Base-by-base conservation (phyloP, 2,329 filamentous ascomycete species). In the Hawksworthiomyces lignivorus region DNA sequence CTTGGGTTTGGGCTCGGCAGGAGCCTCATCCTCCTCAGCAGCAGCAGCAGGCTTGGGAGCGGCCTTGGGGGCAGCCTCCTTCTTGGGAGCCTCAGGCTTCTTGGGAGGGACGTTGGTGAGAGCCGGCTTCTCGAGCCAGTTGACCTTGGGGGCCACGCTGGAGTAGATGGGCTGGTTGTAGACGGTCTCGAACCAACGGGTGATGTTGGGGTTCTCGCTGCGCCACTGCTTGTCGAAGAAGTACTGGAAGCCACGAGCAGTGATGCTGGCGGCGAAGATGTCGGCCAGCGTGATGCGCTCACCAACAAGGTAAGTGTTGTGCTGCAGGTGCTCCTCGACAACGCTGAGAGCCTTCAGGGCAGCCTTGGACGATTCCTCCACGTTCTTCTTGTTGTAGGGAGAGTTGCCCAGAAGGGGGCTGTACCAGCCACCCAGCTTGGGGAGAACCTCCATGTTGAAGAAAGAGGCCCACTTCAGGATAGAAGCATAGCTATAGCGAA, bases 381-480 rank as follows among this genome's bases (percentile, higher is more conserved):
- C 84, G 60, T 69, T 73, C 85, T 95, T 96, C 87, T 97, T 98
- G 83, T 96, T 97, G 81, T 97, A 98, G 54, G 81, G 72, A 57
- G 79, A 77, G 58, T 73, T 70, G 62, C 92, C 92, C 55, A 87
- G 64, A 54, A 97, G 81, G 55, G 92, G 92, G 54, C 77, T 77
- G 80, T 85, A 92, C 87, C 87, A 96, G 63, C 66, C 73, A 68
- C 74, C 82, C 54, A 97, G 69, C 52, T 69, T 64, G 51, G 77
- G 65, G 54, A 95, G 75, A 59, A 96, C 64, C 75, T 98, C 90
- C 47, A 70, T 65, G 81, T 97, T 98, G 79, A 84, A 85, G 72
- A 82, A 97, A 53, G 90, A 97, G 83, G 96, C 82, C 92, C 92
- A 98, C 70, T 85, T 87, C 64, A 98, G 77, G 68, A 98, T 98